These are phyloP conservation scores for Komagataea norvegica DNA, from an alignment of 1,139 yeast genomes.

Conservation along the genomic window DNA sequence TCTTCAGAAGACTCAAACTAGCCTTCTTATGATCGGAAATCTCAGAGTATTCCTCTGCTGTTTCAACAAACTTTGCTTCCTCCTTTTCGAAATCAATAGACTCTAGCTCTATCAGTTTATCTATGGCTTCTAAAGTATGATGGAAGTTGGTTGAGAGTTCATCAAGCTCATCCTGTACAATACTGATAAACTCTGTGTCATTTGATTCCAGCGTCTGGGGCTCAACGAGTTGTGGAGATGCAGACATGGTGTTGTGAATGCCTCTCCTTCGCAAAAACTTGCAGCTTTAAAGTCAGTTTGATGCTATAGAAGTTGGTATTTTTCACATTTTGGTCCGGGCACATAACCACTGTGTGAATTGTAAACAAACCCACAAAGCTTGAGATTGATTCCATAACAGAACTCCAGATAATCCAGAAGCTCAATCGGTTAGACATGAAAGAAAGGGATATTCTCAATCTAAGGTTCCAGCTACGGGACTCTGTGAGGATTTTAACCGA, in stretches of 20 bases:
- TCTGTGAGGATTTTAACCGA: slow-evolving; percentile 38
- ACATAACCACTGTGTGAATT: too few relatives aligned
- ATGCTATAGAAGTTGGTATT: too few relatives aligned
- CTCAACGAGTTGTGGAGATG: slow-evolving; percentile 1
- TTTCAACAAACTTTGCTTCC: slow-evolving; percentile 4
- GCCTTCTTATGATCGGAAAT: slow-evolving; percentile 2
- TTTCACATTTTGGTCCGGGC: slow-evolving; percentile 2
- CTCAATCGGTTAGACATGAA: slow-evolving; percentile 1
- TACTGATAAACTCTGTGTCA: slow-evolving; percentile 5
- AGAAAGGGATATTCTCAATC: background rate
- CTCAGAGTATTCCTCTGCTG: slow-evolving; percentile 6
- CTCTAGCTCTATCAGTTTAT: slow-evolving; percentile 17
- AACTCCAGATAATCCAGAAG: background rate
- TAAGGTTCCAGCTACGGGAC: slow-evolving; percentile 27
- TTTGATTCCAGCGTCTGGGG: slow-evolving; percentile 2
- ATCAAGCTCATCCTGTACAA: slow-evolving; percentile 14
- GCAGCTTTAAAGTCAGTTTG: too few relatives aligned
- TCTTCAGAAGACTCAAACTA: slow-evolving; percentile 3
- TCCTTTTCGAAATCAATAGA: slow-evolving; percentile 11
- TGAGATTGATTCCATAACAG: background rate
- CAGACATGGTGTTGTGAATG: background rate
- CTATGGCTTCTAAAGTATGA: slow-evolving; percentile 8
- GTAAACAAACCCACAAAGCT: slow-evolving; percentile 7
- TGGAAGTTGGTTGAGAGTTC: slow-evolving; percentile 14
- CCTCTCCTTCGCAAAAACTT: too few relatives aligned